Percentiles rank a stretch among this genome's conserved stretches.
Conservation (phyloP, 352 stramenopile species). For the Globisporangium splendens region DNA sequence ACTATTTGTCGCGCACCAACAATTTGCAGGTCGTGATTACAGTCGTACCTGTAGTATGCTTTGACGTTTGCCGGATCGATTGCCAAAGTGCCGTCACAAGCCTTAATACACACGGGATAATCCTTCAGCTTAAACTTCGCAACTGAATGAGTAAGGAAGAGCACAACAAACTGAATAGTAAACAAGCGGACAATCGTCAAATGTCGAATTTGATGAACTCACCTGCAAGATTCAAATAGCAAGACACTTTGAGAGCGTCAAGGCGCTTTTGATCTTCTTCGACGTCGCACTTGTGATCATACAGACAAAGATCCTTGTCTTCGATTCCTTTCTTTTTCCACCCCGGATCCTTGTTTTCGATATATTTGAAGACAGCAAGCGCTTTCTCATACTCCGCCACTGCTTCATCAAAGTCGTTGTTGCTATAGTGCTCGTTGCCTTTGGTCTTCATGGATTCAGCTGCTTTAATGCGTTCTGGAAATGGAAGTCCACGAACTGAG, state of each 20-base stretch:
- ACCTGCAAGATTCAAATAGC: constrained; percentile 84
- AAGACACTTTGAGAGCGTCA: constrained; percentile 54
- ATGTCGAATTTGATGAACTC: constrained; percentile 3
- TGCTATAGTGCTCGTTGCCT: constrained; percentile 61
- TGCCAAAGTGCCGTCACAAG: constrained; percentile 68
- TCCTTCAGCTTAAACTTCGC: constrained; percentile 81
- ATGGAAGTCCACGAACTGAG: constrained; percentile 34
- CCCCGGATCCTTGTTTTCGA: constrained; percentile 70
- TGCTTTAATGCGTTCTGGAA: constrained; percentile 49
- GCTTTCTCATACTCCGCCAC: constrained; percentile 83
- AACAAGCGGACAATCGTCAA: neutral
- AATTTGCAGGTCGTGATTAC: neutral
- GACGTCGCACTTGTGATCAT: constrained; percentile 53
- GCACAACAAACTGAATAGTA: neutral
- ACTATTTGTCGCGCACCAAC: neutral
- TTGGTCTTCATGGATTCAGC: constrained; percentile 64
- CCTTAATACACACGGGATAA: constrained; percentile 47
- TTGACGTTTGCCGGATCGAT: constrained; percentile 70
- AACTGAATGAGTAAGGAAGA: constrained; percentile 23
- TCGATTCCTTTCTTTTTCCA: constrained; percentile 89
- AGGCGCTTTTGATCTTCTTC: constrained; percentile 38
- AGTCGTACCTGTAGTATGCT: constrained; percentile 58
- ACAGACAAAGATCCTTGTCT: constrained; percentile 61
- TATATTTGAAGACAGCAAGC: constrained; percentile 78
- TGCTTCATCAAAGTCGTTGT: constrained; percentile 53